Conservation (phyloP, 345 rosid species). For the Syzygium grande region DNA sequence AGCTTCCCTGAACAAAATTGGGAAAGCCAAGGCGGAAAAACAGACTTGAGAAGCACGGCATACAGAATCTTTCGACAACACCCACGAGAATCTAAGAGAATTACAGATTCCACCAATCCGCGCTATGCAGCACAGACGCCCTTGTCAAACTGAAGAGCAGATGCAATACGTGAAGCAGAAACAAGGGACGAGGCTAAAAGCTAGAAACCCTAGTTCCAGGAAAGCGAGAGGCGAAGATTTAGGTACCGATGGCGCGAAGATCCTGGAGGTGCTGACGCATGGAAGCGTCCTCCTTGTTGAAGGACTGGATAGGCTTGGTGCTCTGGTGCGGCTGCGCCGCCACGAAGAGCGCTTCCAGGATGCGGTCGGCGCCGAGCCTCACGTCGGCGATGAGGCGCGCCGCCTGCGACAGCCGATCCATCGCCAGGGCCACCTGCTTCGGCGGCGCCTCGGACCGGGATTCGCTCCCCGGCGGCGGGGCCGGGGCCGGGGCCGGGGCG, state of each 20-base stretch:
- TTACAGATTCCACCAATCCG: neutral
- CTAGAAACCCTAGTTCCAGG: neutral
- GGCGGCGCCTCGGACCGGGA: constrained; percentile 74
- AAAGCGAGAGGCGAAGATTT: neutral
- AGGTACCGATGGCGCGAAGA: constrained; percentile 62
- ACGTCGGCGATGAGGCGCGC: constrained; percentile 83
- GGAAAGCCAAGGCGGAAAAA: neutral
- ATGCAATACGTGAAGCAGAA: neutral
- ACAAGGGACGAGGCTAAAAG: no score
- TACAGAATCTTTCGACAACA: neutral
- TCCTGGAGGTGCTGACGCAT: constrained; percentile 86
- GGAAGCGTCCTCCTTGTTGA: constrained; percentile 64
- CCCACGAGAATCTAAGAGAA: neutral
- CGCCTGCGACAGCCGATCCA: constrained; percentile 89
- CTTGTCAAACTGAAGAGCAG: neutral
- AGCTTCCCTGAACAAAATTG: constrained; percentile 50
- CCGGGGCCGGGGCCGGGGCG: constrained; percentile 5
- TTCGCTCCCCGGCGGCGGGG: constrained; percentile 5
- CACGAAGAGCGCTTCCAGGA: constrained; percentile 78
- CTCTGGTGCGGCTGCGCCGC: constrained; percentile 63
- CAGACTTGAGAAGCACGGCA: neutral
- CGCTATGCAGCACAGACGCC: neutral
- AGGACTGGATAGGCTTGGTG: constrained; percentile 46
- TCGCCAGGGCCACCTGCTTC: constrained; percentile 86
- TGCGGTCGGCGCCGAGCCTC: constrained; percentile 82